These are phyloP conservation scores for Blastocystis sp. DNA, from an alignment of 352 stramenopile genomes.

Conservation along the genomic window DNA sequence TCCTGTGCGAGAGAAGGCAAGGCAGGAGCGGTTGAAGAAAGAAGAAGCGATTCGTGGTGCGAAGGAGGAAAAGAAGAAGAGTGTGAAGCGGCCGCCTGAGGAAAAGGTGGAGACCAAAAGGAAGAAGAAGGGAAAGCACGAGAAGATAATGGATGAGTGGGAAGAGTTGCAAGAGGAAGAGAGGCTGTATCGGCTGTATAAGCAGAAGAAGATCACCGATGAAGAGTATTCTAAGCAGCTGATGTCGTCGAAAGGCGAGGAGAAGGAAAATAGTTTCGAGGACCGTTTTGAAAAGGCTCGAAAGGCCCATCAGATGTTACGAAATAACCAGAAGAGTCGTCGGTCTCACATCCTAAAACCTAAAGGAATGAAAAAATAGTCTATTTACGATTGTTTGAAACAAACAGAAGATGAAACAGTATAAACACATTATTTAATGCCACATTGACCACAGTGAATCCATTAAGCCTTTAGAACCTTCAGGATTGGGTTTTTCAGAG, in stretches of 20 bases:
- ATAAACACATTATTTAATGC: background rate
- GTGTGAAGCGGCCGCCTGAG: conserved; percentile 67
- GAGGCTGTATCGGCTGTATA: conserved; percentile 90
- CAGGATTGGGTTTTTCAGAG: background rate
- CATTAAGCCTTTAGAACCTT: background rate
- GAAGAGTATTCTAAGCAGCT: conserved; percentile 55
- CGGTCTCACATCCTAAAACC: background rate
- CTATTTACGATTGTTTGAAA: background rate
- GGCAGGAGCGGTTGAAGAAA: conserved; percentile 85
- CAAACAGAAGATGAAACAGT: background rate
- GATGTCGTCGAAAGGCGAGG: conserved; percentile 24
- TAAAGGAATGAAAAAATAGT: background rate
- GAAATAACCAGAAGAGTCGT: conserved; percentile 6
- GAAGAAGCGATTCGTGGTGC: conserved; percentile 69
- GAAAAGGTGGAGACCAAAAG: conserved; percentile 66
- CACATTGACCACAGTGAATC: background rate
- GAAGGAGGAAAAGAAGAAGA: conserved; percentile 72
- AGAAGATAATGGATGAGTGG: conserved; percentile 97
- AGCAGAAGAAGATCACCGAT: conserved; percentile 87
- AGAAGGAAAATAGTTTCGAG: conserved; percentile 67
- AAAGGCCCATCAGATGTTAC: conserved; percentile 53
- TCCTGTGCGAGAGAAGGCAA: conserved; percentile 81
- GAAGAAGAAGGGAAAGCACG: conserved; percentile 90
- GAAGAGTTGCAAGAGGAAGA: conserved; percentile 95
- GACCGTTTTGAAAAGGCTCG: background rate